Evolutionary conservation across 129 eudicot species (phyloP), one percentile per base, ranked within the genome.

Genomic region (Helianthus tuberosus): DNA sequence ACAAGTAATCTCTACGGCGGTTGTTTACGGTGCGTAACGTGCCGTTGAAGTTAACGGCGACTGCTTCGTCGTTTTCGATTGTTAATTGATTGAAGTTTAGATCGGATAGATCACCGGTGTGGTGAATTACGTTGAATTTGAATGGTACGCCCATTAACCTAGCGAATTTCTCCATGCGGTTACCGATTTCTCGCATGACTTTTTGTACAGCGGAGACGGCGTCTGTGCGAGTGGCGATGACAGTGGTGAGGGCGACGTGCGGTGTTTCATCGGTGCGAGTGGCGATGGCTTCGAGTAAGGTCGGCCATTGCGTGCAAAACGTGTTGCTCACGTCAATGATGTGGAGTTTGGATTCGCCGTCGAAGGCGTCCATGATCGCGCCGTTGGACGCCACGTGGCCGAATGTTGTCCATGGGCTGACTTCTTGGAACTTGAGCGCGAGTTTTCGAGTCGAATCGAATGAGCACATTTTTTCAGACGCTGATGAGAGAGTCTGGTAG

Each of bases 351-450:
- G 67, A 12, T 64, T 87, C 96, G 6, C 93, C 91, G 48, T 94
- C 97, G 2, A 91, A 77, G 7, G 97, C 97, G 39, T 94, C 99
- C 86, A 94, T 79, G 66, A 94, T 89, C 4, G 99, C 96, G 0
- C 96, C 99, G 20, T 94, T 94, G 17, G 79, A 85, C 4, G 99
- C 99, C 47, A 91, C 99, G 74, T 94, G 99, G 1, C 99, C 99
- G 47, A 94, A 94, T 38, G 90, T 94, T 10, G 96, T 87, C 99
- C 99, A 94, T 0, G 99, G 97, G 73, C 99, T 94, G 9, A 88
- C 99, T 53, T 94, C 97, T 71, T 94, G 99, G 68, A 90, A 94
- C 65, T 94, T 94, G 3, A 91, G 81, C 5, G 89, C 80, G 49
- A 74, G 87, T 66, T 84, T 89, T 7, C 99, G 71, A 0, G 96